Evolutionary conservation across 768 basidiomycete species (phyloP), one percentile per base, ranked within the genome.

Genomic region (Boletus vermiculosoides): DNA sequence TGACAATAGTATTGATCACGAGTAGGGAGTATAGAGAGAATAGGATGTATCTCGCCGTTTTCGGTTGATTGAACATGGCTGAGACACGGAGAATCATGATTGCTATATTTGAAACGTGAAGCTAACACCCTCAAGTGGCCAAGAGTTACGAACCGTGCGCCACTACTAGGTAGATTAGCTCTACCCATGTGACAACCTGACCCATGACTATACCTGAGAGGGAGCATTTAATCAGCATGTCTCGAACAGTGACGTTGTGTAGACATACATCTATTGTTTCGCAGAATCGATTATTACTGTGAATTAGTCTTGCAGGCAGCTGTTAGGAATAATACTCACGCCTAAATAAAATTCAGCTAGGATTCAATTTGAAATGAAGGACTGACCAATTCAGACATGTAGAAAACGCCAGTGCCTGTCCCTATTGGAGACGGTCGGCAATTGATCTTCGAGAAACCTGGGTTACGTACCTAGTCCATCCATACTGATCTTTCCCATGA

Each of bases 61-160:
- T 58, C 0, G 54, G 57, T 44, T 40, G 31, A 18, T 25, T n/a
- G 51, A 61, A 62, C 62, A 62, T 63, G 22, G 25, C 62, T 5
- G 59, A 55, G 3, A 63, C 48, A 22, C 62, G 50, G 18, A 63
- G 37, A 58, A 63, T 52, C 56, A 63, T 62, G 25, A 62, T 63
- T 11, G 34, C 60, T 62, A 18, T 28, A 23, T 4, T 13, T 5
- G 13, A 4, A 13, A 8, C 22, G 16, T 50, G 9, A 46, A 47
- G 31, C 0, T 13, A 20, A n/a, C 8, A 31, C 5, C 10, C 13
- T 10, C 11, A n/a, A n/a, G 31, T 22, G 16, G 1, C 18, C 6
- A 13, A 15, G n/a, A 39, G 28, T 10, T 1, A 60, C 61, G 31
- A 33, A 62, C 62, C 57, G 3, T 59, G 44, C 47, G n/a, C 30